Conservation (phyloP, 306 rosid genomes). For the Gillenia trifoliata region DNA sequence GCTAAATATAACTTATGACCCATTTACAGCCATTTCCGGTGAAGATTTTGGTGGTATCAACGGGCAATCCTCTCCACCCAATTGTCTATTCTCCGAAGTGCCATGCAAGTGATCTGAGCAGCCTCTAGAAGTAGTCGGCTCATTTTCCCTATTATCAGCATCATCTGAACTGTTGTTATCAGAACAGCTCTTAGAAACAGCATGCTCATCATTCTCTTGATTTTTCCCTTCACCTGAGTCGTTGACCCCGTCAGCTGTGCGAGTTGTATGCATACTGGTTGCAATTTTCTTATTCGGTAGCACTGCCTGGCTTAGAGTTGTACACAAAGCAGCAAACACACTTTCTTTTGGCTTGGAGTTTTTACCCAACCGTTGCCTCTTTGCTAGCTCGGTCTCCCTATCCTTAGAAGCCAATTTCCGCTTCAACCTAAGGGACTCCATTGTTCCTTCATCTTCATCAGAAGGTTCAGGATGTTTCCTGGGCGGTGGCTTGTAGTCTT, state of each 20-base stretch:
- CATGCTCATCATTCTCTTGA: slow-evolving; percentile 34
- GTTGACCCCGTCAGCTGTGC: slow-evolving; percentile 38
- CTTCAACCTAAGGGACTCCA: slow-evolving; percentile 72
- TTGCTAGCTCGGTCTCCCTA: slow-evolving; percentile 51
- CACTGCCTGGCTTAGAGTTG: slow-evolving; percentile 75
- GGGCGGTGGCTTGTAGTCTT: slow-evolving; percentile 83
- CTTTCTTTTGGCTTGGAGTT: slow-evolving; percentile 59
- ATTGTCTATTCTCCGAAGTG: slow-evolving; percentile 49
- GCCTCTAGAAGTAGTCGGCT: slow-evolving; percentile 45
- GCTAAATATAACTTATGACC: slow-evolving; percentile 45
- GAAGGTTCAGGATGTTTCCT: slow-evolving; percentile 59
- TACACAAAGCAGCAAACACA: slow-evolving; percentile 66
- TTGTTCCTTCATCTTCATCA: slow-evolving; percentile 73
- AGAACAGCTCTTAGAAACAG: slow-evolving; percentile 34
- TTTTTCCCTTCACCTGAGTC: slow-evolving; percentile 38
- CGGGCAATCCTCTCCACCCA: slow-evolving; percentile 68
- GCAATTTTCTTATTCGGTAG: slow-evolving; percentile 60
- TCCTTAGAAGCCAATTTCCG: slow-evolving; percentile 60
- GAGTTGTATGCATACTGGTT: slow-evolving; percentile 23
- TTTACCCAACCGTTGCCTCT: slow-evolving; percentile 66
- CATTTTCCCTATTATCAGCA: slow-evolving; percentile 54
- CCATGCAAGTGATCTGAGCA: slow-evolving; percentile 54
- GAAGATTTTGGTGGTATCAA: slow-evolving; percentile 76
- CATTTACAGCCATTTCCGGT: slow-evolving; percentile 91
- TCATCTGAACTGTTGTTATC: slow-evolving; percentile 36